A percentile compares a stretch with the other conserved stretches of the same genome.
phyloP scores from a whole-genome alignment of 208 protist species.

The Wallacemonas sp. region DNA sequence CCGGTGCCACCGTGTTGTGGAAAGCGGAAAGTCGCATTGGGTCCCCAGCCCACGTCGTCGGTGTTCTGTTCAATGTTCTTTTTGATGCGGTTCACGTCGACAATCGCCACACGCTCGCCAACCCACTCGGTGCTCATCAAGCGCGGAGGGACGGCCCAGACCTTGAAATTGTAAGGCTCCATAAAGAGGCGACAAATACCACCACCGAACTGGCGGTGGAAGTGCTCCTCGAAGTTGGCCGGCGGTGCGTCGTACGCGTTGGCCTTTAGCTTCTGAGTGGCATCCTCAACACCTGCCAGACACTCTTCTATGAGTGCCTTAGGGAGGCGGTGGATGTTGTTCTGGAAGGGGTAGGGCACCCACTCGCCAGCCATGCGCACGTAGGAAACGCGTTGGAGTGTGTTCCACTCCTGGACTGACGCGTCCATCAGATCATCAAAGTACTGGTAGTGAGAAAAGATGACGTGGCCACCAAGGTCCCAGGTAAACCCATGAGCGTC shows the following conservation, averaged over 20 bases:
- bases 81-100: slow-evolving; percentile 53
- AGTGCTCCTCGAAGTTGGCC: slow-evolving; percentile 57
- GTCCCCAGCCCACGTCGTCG: slow-evolving; percentile 74
- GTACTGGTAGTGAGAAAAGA: slow-evolving; percentile 86
- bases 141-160: slow-evolving; percentile 66
- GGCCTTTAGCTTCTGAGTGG: background rate
- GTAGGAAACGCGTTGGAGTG: slow-evolving; percentile 55
- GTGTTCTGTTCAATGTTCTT: slow-evolving; percentile 40
- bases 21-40: slow-evolving; percentile 79
- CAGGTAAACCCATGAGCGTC: slow-evolving; percentile 68
- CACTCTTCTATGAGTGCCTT: slow-evolving; percentile 33
- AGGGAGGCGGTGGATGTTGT: slow-evolving; percentile 76
- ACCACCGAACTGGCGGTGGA: slow-evolving; percentile 56
- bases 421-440: slow-evolving; percentile 78
- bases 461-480: slow-evolving; percentile 80
- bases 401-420: slow-evolving; percentile 43
- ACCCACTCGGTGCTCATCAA: slow-evolving; percentile 72
- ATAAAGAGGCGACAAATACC: slow-evolving; percentile 70
- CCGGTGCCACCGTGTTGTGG: slow-evolving; percentile 65
- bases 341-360: slow-evolving; percentile 81
- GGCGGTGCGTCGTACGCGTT: slow-evolving; percentile 21
- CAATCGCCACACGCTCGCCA: slow-evolving; percentile 73
- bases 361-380: slow-evolving; percentile 44
- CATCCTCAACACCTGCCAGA: slow-evolving; percentile 45
- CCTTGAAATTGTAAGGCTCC: slow-evolving; percentile 83